Conservation (phyloP, 2,329 filamentous ascomycete genomes). For the Fusarium burgessii region DNA sequence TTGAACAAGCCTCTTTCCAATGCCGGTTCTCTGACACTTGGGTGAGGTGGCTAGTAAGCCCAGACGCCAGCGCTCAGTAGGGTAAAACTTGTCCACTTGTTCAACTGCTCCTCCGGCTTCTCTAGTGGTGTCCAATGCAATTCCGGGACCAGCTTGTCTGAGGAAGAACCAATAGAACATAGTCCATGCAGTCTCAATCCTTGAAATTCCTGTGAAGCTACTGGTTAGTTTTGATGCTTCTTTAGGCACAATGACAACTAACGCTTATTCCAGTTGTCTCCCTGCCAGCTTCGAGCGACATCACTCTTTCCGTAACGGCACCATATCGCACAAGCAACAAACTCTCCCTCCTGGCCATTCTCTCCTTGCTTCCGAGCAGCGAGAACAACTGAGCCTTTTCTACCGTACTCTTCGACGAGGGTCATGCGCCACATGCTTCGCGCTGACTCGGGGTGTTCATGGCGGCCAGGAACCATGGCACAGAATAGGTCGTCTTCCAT, state of each 20-base stretch:
- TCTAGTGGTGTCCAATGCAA: not conserved
- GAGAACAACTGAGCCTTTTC: conserved; percentile 1
- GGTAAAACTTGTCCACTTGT: conserved; percentile 1
- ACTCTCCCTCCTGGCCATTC: not conserved
- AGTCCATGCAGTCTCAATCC: not conserved
- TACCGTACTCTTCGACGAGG: conserved; percentile 18
- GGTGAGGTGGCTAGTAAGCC: conserved; percentile 18
- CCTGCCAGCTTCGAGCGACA: conserved; percentile 27
- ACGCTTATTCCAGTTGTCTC: conserved; percentile 31
- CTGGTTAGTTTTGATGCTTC: accelerated
- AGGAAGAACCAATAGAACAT: not conserved
- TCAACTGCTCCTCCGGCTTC: not conserved
- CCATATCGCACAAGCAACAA: conserved; percentile 27
- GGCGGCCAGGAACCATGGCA: conserved; percentile 5
- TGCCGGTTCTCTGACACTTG: conserved; percentile 21
- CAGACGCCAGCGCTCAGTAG: conserved; percentile 23
- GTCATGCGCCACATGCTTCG: conserved; percentile 10
- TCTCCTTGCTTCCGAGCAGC: not conserved
- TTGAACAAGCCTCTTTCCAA: conserved; percentile 16
- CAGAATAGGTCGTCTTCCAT: conserved; percentile 12
- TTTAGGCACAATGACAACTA: not conserved
- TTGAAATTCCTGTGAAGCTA: not conserved
- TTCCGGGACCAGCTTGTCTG: not conserved
- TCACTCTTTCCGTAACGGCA: conserved; percentile 25
- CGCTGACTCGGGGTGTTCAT: conserved; percentile 16